phyloP scores from a whole-genome alignment of 108 stramenopile species.

The Aurantiochytrium sp. region DNA sequence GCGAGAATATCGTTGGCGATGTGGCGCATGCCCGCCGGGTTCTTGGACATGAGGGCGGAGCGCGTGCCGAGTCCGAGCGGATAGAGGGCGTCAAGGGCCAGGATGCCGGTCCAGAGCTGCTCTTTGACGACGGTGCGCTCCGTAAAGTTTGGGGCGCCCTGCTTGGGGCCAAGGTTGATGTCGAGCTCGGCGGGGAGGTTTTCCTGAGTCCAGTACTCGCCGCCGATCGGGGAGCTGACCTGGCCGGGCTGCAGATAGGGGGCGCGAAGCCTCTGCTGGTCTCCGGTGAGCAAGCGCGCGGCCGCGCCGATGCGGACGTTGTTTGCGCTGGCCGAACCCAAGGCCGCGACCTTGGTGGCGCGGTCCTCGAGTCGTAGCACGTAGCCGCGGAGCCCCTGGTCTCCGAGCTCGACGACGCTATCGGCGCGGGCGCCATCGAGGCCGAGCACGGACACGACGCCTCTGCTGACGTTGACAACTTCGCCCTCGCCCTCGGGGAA shows the following conservation, averaged over 20 bases:
- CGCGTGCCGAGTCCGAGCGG: background rate
- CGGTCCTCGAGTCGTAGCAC: background rate
- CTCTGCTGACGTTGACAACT: background rate
- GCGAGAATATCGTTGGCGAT: background rate
- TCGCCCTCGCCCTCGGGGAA: background rate
- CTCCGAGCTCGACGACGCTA: background rate
- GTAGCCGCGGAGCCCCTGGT: background rate
- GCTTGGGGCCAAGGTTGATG: background rate
- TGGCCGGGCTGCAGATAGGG: background rate
- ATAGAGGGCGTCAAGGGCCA: background rate
- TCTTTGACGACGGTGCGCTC: background rate
- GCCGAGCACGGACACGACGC: background rate
- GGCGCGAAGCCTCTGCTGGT: background rate
- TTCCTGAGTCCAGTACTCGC: background rate
- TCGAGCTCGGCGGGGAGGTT: background rate
- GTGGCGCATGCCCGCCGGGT: background rate
- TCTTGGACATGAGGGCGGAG: background rate
- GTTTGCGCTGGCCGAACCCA: background rate
- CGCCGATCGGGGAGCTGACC: background rate
- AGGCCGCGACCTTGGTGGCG: background rate
- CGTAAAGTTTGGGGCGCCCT: background rate
- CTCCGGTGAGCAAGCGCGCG: background rate
- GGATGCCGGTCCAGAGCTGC: background rate
- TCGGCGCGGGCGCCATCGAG: background rate
- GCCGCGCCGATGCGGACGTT: background rate